Percentiles rank a stretch among this genome's conserved stretches.
Evolutionary conservation across 169 alveolate genomes (phyloP).

Genomic region (Cryptosporidium baileyi): DNA sequence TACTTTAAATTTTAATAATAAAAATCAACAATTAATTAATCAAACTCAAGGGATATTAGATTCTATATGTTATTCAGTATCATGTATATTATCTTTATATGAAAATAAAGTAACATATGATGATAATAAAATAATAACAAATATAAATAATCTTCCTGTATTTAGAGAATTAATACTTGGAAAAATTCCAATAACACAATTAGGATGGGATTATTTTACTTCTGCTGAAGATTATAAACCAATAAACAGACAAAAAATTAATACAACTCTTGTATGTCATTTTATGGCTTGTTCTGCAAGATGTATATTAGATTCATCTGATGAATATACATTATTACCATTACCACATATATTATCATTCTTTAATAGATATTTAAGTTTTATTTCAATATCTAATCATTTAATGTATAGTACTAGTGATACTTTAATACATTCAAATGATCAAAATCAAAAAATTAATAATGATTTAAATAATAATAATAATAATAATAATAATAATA

Average conservation of each 20-base stretch:
- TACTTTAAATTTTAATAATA: neutral
- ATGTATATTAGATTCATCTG: conserved; percentile 39
- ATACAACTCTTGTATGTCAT: conserved; percentile 74
- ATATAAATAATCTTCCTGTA: conserved; percentile 56
- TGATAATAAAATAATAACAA: neutral
- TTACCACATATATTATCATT: conserved; percentile 63
- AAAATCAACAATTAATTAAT: neutral
- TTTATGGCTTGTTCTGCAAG: conserved; percentile 75
- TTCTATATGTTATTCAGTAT: conserved; percentile 58
- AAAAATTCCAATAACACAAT: conserved; percentile 33
- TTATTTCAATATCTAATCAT: conserved; percentile 41
- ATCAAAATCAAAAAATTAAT: neutral
- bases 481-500: neutral
- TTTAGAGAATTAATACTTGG: conserved; percentile 54
- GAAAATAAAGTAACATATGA: conserved; percentile 28
- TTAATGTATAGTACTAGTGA: conserved; percentile 66
- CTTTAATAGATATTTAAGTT: conserved; percentile 32
- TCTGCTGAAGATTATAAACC: conserved; percentile 69
- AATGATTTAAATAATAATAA: neutral
- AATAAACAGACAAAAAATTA: conserved; percentile 63
- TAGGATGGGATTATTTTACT: conserved; percentile 63
- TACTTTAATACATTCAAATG: conserved; percentile 7
- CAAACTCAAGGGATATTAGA: conserved; percentile 60
- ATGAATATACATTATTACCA: conserved; percentile 47
- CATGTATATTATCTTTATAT: conserved; percentile 45